Evolutionary conservation across 306 rosid species (phyloP).

Genomic region (Oxytropis ochrocephala): DNA sequence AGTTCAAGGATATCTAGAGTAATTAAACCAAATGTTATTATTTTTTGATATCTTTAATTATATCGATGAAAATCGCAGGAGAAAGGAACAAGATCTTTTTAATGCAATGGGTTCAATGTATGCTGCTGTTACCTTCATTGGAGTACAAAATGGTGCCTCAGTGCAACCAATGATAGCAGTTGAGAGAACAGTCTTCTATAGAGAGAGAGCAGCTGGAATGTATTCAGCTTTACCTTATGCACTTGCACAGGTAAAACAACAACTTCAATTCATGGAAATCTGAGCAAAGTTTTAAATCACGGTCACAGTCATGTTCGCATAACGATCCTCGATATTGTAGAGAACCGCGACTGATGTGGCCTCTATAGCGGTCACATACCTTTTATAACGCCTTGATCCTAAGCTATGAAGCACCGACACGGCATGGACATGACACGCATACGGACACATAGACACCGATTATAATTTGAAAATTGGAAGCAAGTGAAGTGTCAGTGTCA

Average conservation of each 20-base stretch:
- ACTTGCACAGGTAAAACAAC: constrained; percentile 46
- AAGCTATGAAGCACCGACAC: too few species aligned
- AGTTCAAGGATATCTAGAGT: too few species aligned
- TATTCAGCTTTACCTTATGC: constrained; percentile 73
- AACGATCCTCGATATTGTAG: too few species aligned
- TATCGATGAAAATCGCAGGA: constrained; percentile 19
- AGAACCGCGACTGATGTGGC: too few species aligned
- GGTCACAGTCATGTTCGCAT: too few species aligned
- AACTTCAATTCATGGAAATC: not conserved
- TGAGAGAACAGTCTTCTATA: constrained; percentile 76
- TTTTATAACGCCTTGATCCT: not conserved
- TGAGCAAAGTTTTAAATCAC: too few species aligned
- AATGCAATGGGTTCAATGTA: constrained; percentile 87
- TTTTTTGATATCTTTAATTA: not conserved
- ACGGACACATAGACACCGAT: too few species aligned
- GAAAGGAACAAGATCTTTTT: constrained; percentile 50
- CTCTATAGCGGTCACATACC: too few species aligned
- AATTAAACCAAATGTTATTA: too few species aligned
- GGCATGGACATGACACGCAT: too few species aligned
- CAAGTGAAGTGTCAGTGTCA: too few species aligned
- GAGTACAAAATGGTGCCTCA: constrained; percentile 55
- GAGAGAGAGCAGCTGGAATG: constrained; percentile 86
- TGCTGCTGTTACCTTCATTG: constrained; percentile 57
- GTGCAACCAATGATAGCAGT: constrained; percentile 68
- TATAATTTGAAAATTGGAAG: too few species aligned